Base-by-base conservation (phyloP, 768 basidiomycete species). In the Rickenella mellea region DNA sequence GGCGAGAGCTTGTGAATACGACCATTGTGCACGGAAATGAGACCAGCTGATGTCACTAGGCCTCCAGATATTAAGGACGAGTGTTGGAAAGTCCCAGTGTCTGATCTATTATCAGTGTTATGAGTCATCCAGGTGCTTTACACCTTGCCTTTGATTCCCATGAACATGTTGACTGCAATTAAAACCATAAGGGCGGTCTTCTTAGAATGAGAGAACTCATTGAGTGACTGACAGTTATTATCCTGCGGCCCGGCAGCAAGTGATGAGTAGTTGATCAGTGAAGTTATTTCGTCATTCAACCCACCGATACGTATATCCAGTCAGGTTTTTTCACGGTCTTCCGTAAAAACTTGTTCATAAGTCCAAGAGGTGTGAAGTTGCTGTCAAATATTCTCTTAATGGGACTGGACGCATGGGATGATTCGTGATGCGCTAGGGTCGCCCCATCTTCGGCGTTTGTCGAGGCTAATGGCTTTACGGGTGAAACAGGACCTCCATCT, bases 221-320 rank as follows among this genome's bases (percentile, higher is more conserved):
- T n/a, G n/a, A 37, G 27, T 11, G 7, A 57, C 70, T 37, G 33
- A 76, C 76, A 74, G 44, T 74, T 64, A 44, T 69, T 73, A 46
- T 77, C 74, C 75, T 76, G 47, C 6, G 33, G 37, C 15, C 39
- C 2, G 38, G 19, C 14, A 42, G 14, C n/a, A 39, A 29, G 27
- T 40, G 37, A 38, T 24, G 40, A 39, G 25, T 14, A 43, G 28
- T 11, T 15, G n/a, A 25, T 27, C 24, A 5, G 8, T 30, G 27
- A n/a, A 20, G 20, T n/a, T 10, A n/a, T 45, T 8, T 24, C 5
- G 12, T 28, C 4, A 29, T 27, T 39, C 55, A 37, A 56, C 70
- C 49, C 51, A 78, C 78, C 39, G 74, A 65, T 7, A 77, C 74
- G 55, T 80, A 83, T 26, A 84, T 80, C 80, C 80, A 83, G 2